Base-by-base conservation (phyloP, 2,329 filamentous ascomycete species). In the Aspergillus sp. region DNA sequence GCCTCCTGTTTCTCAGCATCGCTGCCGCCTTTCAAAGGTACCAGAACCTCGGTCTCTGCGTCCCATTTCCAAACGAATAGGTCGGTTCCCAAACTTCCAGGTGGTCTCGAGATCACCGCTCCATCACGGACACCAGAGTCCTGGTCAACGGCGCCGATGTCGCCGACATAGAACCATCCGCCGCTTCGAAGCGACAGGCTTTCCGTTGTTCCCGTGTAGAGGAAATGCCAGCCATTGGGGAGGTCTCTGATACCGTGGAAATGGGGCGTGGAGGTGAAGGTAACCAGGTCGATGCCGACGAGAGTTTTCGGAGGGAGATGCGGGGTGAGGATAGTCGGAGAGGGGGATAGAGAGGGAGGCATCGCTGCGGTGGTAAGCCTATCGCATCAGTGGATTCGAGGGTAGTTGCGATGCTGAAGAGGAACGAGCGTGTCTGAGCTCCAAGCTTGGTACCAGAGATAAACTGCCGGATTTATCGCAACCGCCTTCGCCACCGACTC, bases 161-260 rank as follows among this genome's bases (percentile, higher is more conserved):
- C 60, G 14, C 60, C 58, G 14, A 78, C 61, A 30, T 67, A 63
- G 48, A 78, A 72, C 76, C 76, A 80, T 20, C 69, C 63, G 7
- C 76, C 76, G 36, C 74, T 68, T n/a, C 76, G 67, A 16, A 79
- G 61, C 0, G 75, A 78, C 10, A 77, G 62, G 2, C 69, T 71
- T 30, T 67, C 65, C 34, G 72, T 75, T 13, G 70, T 68, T 15
- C 74, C 70, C 0, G 68, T 72, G 49, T 78, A 80, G 12, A 77
- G 54, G 42, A 80, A 78, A 48, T 80, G 76, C 48, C 70, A 66
- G 26, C 75, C 75, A 2, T 59, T 46, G 0, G 75, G 72, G 3
- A 80, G 46, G 41, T 74, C 67, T 40, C 71, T 74, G 44, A 80
- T 69, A 16, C 76, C 76, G 35, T 68, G 66, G 53, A 80, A 80